Evolutionary conservation across 2,329 filamentous ascomycete species (phyloP).

Genomic region (Karstenula rhodostoma): DNA sequence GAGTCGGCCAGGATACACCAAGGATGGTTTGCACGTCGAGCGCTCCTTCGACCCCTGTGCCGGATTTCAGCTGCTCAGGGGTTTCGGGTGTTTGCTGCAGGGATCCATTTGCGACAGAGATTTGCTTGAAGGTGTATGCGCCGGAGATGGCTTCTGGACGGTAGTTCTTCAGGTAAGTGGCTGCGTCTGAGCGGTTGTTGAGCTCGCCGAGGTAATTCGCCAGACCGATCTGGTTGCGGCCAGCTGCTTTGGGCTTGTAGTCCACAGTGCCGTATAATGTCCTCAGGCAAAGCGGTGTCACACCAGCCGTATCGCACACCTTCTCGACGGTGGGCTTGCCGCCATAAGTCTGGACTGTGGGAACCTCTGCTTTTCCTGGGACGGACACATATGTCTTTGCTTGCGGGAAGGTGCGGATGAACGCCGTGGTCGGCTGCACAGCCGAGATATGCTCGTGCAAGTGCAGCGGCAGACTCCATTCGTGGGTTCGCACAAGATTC

Average conservation of each 20-base stretch:
- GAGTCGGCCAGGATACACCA: conserved; percentile 62
- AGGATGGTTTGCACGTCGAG: conserved; percentile 70
- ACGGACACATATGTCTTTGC: conserved; percentile 36
- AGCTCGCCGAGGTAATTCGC: conserved; percentile 60
- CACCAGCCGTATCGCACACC: conserved; percentile 60
- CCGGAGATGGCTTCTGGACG: conserved; percentile 58
- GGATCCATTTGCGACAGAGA: conserved; percentile 64
- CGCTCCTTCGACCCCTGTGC: conserved; percentile 65
- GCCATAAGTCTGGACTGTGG: conserved; percentile 24
- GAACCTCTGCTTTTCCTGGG: background rate
- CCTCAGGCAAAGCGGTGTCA: conserved; percentile 63
- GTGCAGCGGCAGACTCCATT: conserved; percentile 66
- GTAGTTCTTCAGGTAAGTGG: conserved; percentile 64
- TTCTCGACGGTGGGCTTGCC: conserved; percentile 42
- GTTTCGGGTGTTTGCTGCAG: conserved; percentile 55
- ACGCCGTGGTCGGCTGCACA: conserved; percentile 68
- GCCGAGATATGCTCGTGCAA: conserved; percentile 67
- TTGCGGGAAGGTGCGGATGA: conserved; percentile 50
- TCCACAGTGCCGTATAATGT: conserved; percentile 63
- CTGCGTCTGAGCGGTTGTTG: conserved; percentile 63
- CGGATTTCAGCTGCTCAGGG: conserved; percentile 33
- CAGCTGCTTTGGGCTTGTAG: conserved; percentile 57
- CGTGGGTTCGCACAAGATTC: conserved; percentile 59
- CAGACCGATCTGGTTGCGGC: conserved; percentile 57
- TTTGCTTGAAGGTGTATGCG: conserved; percentile 64